Percentiles rank a stretch among this genome's conserved stretches.
Conservation (phyloP, 257 asterid genomes). For the Perilla frutescens region DNA sequence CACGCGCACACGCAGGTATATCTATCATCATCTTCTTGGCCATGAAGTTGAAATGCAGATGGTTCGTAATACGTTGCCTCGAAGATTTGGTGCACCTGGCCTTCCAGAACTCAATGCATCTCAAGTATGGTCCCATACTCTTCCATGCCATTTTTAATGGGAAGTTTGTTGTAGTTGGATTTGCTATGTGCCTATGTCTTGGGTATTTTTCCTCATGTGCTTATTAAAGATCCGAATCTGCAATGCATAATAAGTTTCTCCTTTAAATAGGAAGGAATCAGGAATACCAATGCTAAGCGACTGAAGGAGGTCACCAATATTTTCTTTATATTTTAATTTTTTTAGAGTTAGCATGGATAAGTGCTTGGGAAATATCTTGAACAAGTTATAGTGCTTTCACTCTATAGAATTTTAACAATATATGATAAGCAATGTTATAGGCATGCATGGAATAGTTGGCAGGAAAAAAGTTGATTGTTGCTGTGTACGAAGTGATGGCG, state of each 20-base stretch:
- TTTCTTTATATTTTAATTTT: neutral
- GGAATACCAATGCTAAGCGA: neutral
- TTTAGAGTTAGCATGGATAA: neutral
- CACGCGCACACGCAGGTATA: constrained; percentile 66
- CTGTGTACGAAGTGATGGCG: constrained; percentile 6
- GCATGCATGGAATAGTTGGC: neutral
- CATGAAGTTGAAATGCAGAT: constrained; percentile 99
- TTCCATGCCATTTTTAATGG: constrained; percentile 20
- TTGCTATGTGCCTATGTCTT: neutral
- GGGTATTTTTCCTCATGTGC: constrained; percentile 8
- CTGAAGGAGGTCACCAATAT: neutral
- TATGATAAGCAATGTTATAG: neutral
- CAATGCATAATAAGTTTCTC: constrained; percentile 10
- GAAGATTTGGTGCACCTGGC: constrained; percentile 99
- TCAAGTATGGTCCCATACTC: constrained; percentile 61
- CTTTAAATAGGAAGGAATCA: no score
- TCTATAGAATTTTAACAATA: neutral
- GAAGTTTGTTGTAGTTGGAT: constrained; percentile 13
- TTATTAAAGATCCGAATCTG: constrained; percentile 9
- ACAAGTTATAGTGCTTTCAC: neutral
- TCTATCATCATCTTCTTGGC: constrained; percentile 96
- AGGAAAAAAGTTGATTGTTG: neutral
- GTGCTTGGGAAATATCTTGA: constrained; percentile 1
- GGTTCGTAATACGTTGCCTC: constrained; percentile 94
- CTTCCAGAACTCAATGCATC: constrained; percentile 99